Evolutionary conservation across 2,329 filamentous ascomycete species (phyloP).

Genomic region (Massarina eburnea): DNA sequence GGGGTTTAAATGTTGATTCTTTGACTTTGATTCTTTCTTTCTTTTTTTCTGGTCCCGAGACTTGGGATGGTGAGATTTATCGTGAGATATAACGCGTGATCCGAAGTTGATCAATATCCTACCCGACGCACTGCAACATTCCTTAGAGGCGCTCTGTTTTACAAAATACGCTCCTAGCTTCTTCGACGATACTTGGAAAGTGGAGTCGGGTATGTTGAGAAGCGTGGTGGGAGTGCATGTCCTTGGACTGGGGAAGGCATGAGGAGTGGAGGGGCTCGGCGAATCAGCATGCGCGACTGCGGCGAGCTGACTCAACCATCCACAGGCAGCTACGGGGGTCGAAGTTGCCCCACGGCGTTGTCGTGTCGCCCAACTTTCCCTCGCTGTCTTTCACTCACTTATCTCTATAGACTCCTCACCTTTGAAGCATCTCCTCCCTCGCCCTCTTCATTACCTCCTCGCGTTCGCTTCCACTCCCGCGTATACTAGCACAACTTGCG

Average conservation of each 20-base stretch:
- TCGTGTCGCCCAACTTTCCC: slow-evolving; percentile 12
- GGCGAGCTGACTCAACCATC: slow-evolving; percentile 7
- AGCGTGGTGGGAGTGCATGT: neutral
- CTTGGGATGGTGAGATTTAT: too few species aligned
- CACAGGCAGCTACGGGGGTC: slow-evolving; percentile 7
- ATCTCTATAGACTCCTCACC: slow-evolving; percentile 13
- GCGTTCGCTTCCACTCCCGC: neutral
- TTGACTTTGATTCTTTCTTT: too few species aligned
- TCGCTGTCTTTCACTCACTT: slow-evolving; percentile 7
- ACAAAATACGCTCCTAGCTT: too few species aligned
- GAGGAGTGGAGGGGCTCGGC: neutral
- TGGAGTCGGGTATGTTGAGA: too few species aligned
- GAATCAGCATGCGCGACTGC: neutral
- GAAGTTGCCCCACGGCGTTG: slow-evolving; percentile 10
- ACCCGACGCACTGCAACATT: too few species aligned
- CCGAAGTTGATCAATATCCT: too few species aligned
- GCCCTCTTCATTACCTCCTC: slow-evolving; percentile 14
- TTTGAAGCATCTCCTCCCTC: too few species aligned
- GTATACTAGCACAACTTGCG: slow-evolving; percentile 6
- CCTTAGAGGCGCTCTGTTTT: too few species aligned
- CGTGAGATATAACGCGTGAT: too few species aligned
- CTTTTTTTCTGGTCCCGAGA: too few species aligned
- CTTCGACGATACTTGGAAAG: too few species aligned
- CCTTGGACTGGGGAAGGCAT: neutral
- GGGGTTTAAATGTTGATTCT: neutral